Percentiles rank a stretch among this genome's conserved stretches.
Conservation (phyloP, 208 protist species). For the Acanthamoeba sp. region DNA sequence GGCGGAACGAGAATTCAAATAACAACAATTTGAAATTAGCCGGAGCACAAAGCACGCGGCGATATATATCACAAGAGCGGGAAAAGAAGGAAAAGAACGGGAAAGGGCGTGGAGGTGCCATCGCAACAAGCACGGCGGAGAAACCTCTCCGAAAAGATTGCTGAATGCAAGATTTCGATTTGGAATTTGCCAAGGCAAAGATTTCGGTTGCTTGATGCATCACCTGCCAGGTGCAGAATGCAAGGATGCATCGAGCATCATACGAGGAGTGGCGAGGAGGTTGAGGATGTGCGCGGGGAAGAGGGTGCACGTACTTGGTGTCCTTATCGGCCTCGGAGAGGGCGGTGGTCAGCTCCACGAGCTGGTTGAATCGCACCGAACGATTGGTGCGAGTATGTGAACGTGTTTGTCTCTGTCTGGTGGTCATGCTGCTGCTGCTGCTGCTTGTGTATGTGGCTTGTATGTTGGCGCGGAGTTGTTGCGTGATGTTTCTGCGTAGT, state of each 20-base stretch:
- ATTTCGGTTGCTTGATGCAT: neutral
- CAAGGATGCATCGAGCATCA: neutral
- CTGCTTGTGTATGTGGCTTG: neutral
- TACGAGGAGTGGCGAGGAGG: neutral
- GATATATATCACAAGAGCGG: slow-evolving; percentile 2
- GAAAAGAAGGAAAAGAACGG: neutral
- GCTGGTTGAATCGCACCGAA: slow-evolving; percentile 39
- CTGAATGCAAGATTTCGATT: slow-evolving; percentile 3
- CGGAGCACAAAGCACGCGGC: neutral
- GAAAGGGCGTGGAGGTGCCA: neutral
- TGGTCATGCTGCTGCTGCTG: neutral
- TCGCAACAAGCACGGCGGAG: neutral
- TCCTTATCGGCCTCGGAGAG: slow-evolving; percentile 59
- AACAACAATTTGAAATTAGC: neutral
- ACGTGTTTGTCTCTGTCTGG: neutral
- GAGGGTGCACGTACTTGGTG: slow-evolving; percentile 33
- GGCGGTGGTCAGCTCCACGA: slow-evolving; percentile 32
- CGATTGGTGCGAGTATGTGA: slow-evolving; percentile 51
- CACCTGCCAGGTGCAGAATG: neutral
- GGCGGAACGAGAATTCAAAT: neutral
- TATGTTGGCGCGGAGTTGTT: neutral
- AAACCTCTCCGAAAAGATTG: slow-evolving; percentile 33
- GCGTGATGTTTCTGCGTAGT: neutral
- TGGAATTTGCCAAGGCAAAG: neutral
- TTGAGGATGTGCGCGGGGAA: neutral